phyloP scores from a whole-genome alignment of 2,329 filamentous ascomycete genomes.

The Aspergillus japonicus region DNA sequence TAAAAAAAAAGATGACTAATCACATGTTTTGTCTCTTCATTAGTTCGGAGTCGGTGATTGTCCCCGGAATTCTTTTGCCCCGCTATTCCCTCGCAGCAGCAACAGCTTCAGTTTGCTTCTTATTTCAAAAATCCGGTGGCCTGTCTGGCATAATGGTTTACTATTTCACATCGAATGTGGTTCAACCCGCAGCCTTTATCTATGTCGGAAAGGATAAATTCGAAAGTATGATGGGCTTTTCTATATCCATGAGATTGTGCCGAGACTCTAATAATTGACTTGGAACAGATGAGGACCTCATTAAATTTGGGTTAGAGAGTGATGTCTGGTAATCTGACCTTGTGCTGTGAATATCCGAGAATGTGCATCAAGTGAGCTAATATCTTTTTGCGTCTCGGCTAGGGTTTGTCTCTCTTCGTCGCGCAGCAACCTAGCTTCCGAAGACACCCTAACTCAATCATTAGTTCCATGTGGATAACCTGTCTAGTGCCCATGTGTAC shows the following conservation, averaged over 20 bases:
- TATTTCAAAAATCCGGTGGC: not conserved
- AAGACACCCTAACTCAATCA: slow-evolving; percentile 10
- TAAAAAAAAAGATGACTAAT: too few relatives aligned
- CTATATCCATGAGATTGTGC: slow-evolving; percentile 3
- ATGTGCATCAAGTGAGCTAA: slow-evolving; percentile 1
- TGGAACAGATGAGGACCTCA: slow-evolving; percentile 82
- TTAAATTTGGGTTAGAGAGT: slow-evolving; percentile 89
- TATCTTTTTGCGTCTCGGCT: not conserved
- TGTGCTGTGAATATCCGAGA: not conserved
- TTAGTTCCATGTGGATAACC: slow-evolving; percentile 95
- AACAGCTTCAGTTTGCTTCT: not conserved
- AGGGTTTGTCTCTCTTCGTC: slow-evolving; percentile 32
- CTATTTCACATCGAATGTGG: slow-evolving; percentile 87
- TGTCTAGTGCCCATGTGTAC: slow-evolving; percentile 96
- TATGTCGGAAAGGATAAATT: slow-evolving; percentile 99
- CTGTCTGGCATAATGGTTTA: slow-evolving; percentile 65
- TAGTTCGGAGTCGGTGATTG: too few relatives aligned
- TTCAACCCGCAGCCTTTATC: slow-evolving; percentile 78
- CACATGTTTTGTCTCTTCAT: too few relatives aligned
- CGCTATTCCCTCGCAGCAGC: not conserved
- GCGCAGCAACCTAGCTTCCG: not conserved
- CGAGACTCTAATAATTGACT: slow-evolving; percentile 15
- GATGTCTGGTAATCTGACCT: slow-evolving; percentile 73
- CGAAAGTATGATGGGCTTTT: slow-evolving; percentile 67
- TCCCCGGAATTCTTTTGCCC: not conserved